Conservation (phyloP, 2,329 filamentous ascomycete species). For the Ceratocystis destructans region DNA sequence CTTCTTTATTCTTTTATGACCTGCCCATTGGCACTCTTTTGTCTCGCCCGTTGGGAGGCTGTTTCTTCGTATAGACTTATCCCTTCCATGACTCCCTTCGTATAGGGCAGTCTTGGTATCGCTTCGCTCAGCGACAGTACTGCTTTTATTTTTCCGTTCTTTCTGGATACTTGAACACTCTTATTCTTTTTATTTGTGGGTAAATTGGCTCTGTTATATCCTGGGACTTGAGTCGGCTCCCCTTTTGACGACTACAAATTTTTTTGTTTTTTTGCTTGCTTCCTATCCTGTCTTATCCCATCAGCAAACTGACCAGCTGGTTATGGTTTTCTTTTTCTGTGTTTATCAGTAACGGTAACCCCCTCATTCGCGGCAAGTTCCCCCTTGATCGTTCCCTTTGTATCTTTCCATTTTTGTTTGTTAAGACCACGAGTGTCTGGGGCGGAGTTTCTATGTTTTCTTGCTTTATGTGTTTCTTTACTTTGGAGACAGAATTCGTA, state of each 20-base stretch:
- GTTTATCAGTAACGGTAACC: neutral
- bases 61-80: slow-evolving; percentile 4
- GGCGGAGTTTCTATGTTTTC: neutral
- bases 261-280: neutral
- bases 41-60: neutral
- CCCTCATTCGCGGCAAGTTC: neutral
- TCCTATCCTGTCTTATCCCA: no score
- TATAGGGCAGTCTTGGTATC: neutral
- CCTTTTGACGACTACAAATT: neutral
- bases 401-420: neutral
- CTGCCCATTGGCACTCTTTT: neutral
- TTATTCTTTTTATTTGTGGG: neutral
- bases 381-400: neutral
- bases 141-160: neutral
- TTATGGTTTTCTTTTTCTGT: neutral
- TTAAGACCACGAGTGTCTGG: neutral
- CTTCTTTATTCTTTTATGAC: neutral
- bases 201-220: slow-evolving; percentile 2
- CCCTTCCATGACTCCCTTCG: neutral
- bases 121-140: neutral
- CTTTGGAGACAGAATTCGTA: neutral
- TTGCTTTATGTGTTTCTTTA: neutral
- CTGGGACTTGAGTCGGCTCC: neutral
- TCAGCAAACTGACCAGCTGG: neutral
- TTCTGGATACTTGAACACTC: neutral